Conservation (phyloP, 2,329 filamentous ascomycete species). For the Drechslerella coelobrocha region DNA sequence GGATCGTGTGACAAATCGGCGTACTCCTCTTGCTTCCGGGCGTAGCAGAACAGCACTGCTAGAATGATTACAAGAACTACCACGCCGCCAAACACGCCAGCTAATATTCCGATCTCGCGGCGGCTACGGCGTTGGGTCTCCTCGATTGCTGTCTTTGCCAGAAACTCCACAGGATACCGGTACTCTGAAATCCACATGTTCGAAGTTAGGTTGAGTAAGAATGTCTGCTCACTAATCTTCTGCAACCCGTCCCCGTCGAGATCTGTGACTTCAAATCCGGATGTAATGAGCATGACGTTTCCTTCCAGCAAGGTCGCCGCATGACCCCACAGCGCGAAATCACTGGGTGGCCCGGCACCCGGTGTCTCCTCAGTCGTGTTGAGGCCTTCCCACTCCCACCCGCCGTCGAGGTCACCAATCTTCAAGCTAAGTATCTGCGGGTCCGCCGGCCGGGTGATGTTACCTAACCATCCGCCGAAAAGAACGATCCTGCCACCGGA, state of each 20-base stretch:
- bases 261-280: conserved; percentile 65
- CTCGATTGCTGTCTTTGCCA: conserved; percentile 18
- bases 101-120: conserved; percentile 48
- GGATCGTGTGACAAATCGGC: conserved; percentile 28
- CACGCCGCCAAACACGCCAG: conserved; percentile 46
- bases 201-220: conserved; percentile 66
- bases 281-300: conserved; percentile 73
- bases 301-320: conserved; percentile 70
- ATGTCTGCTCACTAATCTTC: conserved; percentile 54
- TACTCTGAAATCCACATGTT: conserved; percentile 61
- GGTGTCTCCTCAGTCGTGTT: conserved; percentile 56
- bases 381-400: conserved; percentile 76
- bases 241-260: conserved; percentile 57
- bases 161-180: conserved; percentile 24
- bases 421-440: conserved; percentile 82
- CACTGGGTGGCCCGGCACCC: conserved; percentile 58
- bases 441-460: conserved; percentile 74
- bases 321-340: conserved; percentile 67
- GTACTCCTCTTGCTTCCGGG: conserved; percentile 30
- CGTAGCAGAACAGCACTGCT: conserved; percentile 51
- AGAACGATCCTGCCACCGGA: conserved; percentile 81
- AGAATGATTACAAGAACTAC: conserved; percentile 25
- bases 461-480: conserved; percentile 90
- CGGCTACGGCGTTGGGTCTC: conserved; percentile 17
- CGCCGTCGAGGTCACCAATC: conserved; percentile 75